Evolutionary conservation across 139 green algal species (phyloP), one percentile per base, ranked within the genome.

Genomic region (Cymbomonas tetramitiformis): DNA sequence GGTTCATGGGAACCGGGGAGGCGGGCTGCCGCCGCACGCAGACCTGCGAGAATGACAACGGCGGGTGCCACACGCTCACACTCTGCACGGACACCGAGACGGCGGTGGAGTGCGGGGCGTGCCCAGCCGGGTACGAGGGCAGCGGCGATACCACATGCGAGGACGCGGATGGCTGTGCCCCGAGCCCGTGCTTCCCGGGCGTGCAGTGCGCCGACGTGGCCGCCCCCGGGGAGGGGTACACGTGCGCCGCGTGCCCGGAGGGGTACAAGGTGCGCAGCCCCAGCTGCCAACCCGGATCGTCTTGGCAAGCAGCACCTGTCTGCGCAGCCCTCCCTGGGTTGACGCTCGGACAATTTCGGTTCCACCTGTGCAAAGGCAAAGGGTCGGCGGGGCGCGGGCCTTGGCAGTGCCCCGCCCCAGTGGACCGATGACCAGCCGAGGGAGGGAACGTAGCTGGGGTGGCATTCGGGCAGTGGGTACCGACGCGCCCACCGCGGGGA

Each of bases 21-120:
- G 21, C 29, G 31, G 51, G 29, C 18, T 58, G 51, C 51, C 21
- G 5, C 19, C 3, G 25, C 5, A 28, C 24, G 29, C 31, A 12
- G 31, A 10, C 4, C 8, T 58, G 51, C 51, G 51, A 51, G 18
- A 18, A 24, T 10, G 25, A 46, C 28, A 58, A 58, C 51, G 51
- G 51, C 51, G 51, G 51, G 15, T 58, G 51, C 51, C 31, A 58
- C 18, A 31, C 51, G 28, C 10, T 47, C 29, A 21, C 32, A 33
- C 9, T 9, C 6, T 58, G 51, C 51, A 19, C 9, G 3, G 51
- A 58, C 30, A n/a, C n/a, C n/a, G n/a, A n/a, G n/a, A 25, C 8
- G 8, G 51, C n/a, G 5, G 5, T 12, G 4, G 46, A 28, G 15
- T 54, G 46, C 23, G 46, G 46, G 26, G 12, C 46, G 23, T 54